These are phyloP conservation scores for Globisporangium carolinianum DNA, from an alignment of 352 stramenopile genomes.

Conservation along the genomic window DNA sequence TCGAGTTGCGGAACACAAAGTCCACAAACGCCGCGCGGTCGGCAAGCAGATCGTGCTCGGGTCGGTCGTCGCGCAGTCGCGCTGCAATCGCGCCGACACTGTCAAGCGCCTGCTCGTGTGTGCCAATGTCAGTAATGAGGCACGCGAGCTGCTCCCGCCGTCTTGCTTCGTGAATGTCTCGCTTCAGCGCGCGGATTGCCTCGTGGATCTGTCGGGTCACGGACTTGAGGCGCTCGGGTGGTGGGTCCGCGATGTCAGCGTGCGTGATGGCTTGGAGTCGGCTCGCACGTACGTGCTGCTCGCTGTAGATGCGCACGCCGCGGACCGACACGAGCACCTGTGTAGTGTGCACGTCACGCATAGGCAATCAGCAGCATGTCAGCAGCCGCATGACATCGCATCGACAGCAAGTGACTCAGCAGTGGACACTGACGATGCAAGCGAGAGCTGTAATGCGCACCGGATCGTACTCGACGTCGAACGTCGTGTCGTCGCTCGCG, in stretches of 20 bases:
- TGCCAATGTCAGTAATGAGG: not conserved
- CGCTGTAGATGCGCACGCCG: conserved; percentile 23
- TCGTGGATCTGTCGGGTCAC: conserved; percentile 20
- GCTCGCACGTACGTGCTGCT: conserved; percentile 14
- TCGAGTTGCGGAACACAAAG: conserved; percentile 54
- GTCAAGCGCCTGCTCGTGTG: conserved; percentile 1
- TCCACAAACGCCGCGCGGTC: conserved; percentile 47
- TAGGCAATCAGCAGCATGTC: not conserved
- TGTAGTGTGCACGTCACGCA: not conserved
- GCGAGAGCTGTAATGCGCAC: conserved; percentile 9
- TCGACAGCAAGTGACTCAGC: not conserved
- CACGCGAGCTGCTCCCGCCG: not conserved
- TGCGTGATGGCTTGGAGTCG: conserved; percentile 13
- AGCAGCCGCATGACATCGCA: not conserved
- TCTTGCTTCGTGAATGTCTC: conserved; percentile 14
- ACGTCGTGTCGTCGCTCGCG: conserved; percentile 14
- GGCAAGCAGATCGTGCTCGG: conserved; percentile 28
- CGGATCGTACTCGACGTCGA: conserved; percentile 42
- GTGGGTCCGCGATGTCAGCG: conserved; percentile 7
- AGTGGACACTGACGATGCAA: not conserved
- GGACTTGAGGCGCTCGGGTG: conserved; percentile 10
- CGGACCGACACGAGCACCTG: conserved; percentile 16
- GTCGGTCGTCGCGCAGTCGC: conserved; percentile 23
- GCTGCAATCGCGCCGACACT: conserved; percentile 33
- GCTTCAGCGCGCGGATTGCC: conserved; percentile 24